These are phyloP conservation scores for Phialophora macrospora DNA, from an alignment of 2,329 filamentous ascomycete genomes.

Conservation along the genomic window DNA sequence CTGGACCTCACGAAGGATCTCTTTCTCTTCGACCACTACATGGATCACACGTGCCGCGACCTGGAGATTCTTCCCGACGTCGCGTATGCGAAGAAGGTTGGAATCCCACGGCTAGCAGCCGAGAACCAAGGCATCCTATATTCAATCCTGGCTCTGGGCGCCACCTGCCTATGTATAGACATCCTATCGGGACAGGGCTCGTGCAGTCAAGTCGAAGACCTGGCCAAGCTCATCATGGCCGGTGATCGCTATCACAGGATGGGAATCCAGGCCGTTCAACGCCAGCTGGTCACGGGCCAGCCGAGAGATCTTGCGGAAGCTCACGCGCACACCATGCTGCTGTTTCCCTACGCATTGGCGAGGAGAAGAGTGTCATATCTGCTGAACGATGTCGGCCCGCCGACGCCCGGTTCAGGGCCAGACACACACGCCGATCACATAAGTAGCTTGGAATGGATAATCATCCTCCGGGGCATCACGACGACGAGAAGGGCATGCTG, in stretches of 20 bases:
- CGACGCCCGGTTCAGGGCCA: neutral
- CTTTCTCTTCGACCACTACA: constrained; percentile 23
- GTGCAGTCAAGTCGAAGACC: neutral
- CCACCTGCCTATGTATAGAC: constrained; percentile 13
- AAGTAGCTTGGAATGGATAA: constrained; percentile 17
- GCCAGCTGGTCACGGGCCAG: neutral
- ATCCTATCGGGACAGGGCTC: neutral
- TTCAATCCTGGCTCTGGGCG: constrained; percentile 11
- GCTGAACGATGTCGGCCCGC: constrained; percentile 7
- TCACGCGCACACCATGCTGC: constrained; percentile 16
- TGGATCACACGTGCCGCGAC: constrained; percentile 13
- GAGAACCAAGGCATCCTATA: constrained; percentile 13
- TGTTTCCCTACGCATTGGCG: constrained; percentile 20
- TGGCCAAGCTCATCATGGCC: constrained; percentile 9
- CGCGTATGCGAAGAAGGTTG: constrained; percentile 2
- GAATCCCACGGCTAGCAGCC: constrained; percentile 11
- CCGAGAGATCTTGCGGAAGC: constrained; percentile 15
- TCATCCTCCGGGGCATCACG: constrained; percentile 14
- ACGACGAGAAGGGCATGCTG: constrained; percentile 11
- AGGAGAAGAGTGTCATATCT: constrained; percentile 18
- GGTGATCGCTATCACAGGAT: constrained; percentile 19
- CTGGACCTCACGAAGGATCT: constrained; percentile 10
- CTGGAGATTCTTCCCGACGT: constrained; percentile 4
- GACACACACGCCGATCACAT: constrained; percentile 8
- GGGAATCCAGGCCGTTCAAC: constrained; percentile 11